Evolutionary conservation across 441 rosid genomes (phyloP), one percentile per base, ranked within the genome.

Genomic region (Brassica hybrid): DNA sequence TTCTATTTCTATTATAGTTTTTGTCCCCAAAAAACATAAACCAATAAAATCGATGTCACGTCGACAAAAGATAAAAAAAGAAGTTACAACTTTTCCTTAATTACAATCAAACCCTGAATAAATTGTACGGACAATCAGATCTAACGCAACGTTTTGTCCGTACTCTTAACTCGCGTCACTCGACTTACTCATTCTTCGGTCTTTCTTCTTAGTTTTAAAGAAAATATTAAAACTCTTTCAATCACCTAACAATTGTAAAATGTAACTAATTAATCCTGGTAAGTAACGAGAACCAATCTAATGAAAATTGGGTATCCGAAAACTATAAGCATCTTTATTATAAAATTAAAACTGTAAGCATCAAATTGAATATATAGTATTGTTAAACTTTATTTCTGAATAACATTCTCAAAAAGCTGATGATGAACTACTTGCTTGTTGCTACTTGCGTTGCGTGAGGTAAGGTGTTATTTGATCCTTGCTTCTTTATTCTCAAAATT

Each of bases 121-220:
- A n/a, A 2, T 11, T 36, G 81, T 77, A 77, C 81, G 73, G 81
- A 65, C 76, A 77, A 16, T 43, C 11, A 61, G 56, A 72, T 45
- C 8, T 48, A 65, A 72, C 16, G 45, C 54, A 30, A 19, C 14
- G 62, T 71, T 65, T 71, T 65, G 76, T 77, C 81, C 73, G 67
- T 76, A 76, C 76, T 25, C 18, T 38, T 36, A 68, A 21, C n/a
- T 13, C 36, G 36, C 61, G 73, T 76, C 79, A 69, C 36, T 70
- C 9, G n/a, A n/a, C 54, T 69, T 32, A 17, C 45, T 30, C 63
- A 17, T 11, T 54, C 54, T 19, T 11, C 1, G 45, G 8, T 60
- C 73, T 67, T 50, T 38, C 36, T 67, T 66, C 34, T 6, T 54
- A 52, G 14, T 76, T 52, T 68, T 25, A 56, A 56, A 56, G 61